These are phyloP conservation scores for Platismatia glauca DNA, from an alignment of 495 filamentous ascomycete species.

Conservation along the genomic window DNA sequence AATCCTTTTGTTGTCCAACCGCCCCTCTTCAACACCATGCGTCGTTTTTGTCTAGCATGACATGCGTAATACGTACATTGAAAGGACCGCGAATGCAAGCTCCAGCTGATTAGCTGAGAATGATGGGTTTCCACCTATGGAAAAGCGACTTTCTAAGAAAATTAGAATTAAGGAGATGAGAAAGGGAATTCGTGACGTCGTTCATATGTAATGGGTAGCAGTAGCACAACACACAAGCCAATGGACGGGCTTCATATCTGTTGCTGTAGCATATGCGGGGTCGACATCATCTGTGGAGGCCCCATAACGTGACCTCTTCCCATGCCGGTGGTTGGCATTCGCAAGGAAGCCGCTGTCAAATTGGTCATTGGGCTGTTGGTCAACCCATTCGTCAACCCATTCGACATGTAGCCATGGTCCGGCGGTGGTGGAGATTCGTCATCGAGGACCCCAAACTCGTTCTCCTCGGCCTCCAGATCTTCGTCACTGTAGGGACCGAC, in stretches of 20 bases:
- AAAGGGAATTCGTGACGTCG: background rate
- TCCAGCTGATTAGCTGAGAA: background rate
- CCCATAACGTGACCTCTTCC: slow-evolving; percentile 35
- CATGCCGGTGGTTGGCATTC: slow-evolving; percentile 36
- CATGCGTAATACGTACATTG: background rate
- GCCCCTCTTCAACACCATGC: background rate
- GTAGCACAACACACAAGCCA: background rate
- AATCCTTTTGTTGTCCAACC: background rate
- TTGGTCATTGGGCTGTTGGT: slow-evolving; percentile 42
- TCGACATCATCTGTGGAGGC: slow-evolving; percentile 37
- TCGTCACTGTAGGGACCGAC: slow-evolving; percentile 57
- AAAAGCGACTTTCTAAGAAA: background rate
- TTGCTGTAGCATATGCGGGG: slow-evolving; percentile 26
- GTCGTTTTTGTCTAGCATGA: background rate
- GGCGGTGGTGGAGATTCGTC: slow-evolving; percentile 56
- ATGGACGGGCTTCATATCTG: slow-evolving; percentile 24
- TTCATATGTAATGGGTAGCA: background rate
- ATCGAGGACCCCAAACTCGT: slow-evolving; percentile 65
- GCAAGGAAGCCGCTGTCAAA: slow-evolving; percentile 34
- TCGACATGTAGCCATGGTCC: slow-evolving; percentile 23
- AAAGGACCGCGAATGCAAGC: background rate
- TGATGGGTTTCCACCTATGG: background rate
- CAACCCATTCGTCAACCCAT: slow-evolving; percentile 21
- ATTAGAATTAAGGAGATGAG: background rate
- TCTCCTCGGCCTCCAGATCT: slow-evolving; percentile 63